A percentile compares a stretch with the other conserved stretches of the same genome.
Evolutionary conservation across 352 stramenopile genomes (phyloP).

Genomic region (Pythium aquatile): DNA sequence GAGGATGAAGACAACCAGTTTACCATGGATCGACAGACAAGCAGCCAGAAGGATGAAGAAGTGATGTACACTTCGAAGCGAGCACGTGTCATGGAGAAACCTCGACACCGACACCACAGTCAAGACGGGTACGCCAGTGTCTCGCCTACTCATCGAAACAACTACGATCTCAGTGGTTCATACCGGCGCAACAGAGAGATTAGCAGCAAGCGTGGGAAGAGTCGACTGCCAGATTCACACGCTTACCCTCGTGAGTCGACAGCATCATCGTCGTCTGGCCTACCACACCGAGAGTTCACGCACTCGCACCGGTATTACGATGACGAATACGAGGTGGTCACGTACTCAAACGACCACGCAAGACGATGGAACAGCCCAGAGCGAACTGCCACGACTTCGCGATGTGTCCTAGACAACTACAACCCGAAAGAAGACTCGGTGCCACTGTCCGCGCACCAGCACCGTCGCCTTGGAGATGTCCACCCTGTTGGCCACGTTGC

Average conservation of each 20-base stretch:
- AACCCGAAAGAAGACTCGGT: neutral
- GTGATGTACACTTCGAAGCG: no score
- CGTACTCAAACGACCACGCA: neutral
- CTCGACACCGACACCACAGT: neutral
- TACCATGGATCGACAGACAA: neutral
- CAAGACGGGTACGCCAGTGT: neutral
- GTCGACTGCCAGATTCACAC: neutral
- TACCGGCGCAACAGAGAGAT: constrained; percentile 20
- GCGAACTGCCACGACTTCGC: neutral
- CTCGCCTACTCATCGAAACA: constrained; percentile 11
- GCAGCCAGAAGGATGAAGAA: neutral
- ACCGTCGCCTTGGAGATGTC: constrained; percentile 1
- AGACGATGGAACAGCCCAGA: neutral
- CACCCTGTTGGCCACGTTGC: constrained; percentile 9
- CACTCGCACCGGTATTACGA: neutral
- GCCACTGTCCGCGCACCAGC: neutral
- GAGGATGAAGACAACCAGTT: neutral
- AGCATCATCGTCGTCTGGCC: neutral
- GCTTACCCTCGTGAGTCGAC: neutral
- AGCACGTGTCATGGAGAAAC: neutral
- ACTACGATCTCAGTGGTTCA: constrained; percentile 16
- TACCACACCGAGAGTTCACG: neutral
- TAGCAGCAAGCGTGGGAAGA: constrained; percentile 4
- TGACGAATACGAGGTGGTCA: neutral
- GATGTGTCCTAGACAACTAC: neutral